A percentile compares a stretch with the other conserved stretches of the same genome.
These are phyloP conservation scores for Ziziphus jujuba DNA, from an alignment of 306 rosid genomes.

Conservation along the genomic window DNA sequence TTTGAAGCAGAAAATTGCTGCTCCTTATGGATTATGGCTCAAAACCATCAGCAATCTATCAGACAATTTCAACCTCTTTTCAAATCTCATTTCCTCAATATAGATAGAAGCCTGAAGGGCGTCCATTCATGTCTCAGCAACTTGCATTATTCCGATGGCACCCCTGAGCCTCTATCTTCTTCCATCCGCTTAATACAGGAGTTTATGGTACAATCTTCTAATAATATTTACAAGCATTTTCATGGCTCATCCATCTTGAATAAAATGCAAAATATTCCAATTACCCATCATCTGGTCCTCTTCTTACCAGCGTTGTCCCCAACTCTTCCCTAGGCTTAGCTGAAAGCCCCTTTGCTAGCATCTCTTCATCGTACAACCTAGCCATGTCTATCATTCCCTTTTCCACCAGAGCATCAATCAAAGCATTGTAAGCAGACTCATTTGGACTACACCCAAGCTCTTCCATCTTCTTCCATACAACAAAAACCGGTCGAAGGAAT, in stretches of 20 bases:
- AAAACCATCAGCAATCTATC: too few species aligned
- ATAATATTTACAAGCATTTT: background rate
- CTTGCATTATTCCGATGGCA: too few species aligned
- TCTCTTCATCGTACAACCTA: conserved; percentile 80
- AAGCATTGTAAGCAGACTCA: conserved; percentile 76
- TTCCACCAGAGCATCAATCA: conserved; percentile 79
- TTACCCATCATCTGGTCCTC: conserved; percentile 31
- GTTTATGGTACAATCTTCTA: background rate
- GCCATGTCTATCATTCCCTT: conserved; percentile 77
- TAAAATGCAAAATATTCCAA: background rate
- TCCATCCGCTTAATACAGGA: background rate
- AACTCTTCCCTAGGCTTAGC: conserved; percentile 75
- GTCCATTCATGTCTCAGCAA: too few species aligned
- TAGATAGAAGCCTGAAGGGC: too few species aligned
- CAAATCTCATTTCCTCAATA: too few species aligned
- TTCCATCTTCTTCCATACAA: conserved; percentile 77
- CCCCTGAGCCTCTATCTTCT: too few species aligned
- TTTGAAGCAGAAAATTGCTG: too few species aligned
- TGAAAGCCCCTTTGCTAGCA: conserved; percentile 80
- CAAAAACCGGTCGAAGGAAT: conserved; percentile 70
- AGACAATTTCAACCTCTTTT: too few species aligned
- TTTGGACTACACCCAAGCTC: conserved; percentile 78
- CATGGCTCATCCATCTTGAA: background rate
- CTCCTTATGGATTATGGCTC: too few species aligned
- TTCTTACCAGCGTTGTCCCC: conserved; percentile 42